Conservation (phyloP, 1,284 basidiomycete species). For the Ustilago loliicola region DNA sequence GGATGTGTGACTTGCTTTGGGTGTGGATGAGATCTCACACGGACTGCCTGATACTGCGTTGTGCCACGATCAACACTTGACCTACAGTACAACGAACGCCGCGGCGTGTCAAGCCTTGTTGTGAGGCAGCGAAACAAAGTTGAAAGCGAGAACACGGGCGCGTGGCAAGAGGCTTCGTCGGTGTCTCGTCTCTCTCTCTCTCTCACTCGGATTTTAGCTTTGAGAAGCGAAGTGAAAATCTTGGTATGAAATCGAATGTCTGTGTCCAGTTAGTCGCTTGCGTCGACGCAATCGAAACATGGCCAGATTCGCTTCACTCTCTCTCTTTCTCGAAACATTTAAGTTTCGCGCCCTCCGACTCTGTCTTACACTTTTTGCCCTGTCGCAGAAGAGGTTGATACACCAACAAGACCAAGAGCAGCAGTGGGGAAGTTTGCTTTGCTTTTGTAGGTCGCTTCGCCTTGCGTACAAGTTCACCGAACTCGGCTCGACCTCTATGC, state of each 20-base stretch:
- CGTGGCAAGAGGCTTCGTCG: too few relatives aligned
- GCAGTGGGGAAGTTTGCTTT: neutral
- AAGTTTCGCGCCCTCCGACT: neutral
- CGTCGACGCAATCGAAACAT: neutral
- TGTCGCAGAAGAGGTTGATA: neutral
- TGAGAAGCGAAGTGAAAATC: too few relatives aligned
- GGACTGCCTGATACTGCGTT: neutral
- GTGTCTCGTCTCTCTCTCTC: too few relatives aligned
- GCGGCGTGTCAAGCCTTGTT: neutral
- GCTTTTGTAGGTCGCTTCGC: neutral
- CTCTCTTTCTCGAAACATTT: neutral
- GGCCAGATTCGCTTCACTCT: neutral
- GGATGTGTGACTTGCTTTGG: too few relatives aligned
- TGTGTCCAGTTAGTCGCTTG: neutral
- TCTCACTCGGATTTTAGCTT: too few relatives aligned
- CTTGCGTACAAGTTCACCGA: neutral
- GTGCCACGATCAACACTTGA: neutral
- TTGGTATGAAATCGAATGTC: too few relatives aligned
- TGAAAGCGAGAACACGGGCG: too few relatives aligned
- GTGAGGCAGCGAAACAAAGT: neutral
- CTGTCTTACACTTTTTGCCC: neutral
- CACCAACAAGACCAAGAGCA: neutral
- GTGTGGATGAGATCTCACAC: neutral
- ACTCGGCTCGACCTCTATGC: slow-evolving; percentile 4
- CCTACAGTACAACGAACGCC: too few relatives aligned